Evolutionary conservation across 2,329 filamentous ascomycete genomes (phyloP).

Genomic region (Aureobasidium sp.): DNA sequence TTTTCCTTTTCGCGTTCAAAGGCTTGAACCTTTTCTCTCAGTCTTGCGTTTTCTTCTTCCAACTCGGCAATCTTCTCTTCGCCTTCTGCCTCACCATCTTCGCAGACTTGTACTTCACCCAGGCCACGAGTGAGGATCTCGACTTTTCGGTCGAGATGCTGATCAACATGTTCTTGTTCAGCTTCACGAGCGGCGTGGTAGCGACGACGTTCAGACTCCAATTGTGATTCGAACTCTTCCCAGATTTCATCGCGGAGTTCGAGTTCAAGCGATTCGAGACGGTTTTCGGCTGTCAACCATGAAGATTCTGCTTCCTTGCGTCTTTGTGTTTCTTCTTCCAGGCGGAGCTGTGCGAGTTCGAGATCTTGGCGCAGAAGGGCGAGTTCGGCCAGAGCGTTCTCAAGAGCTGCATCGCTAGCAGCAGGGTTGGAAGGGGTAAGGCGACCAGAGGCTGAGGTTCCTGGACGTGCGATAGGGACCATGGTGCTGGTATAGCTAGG

Average conservation of each 20-base stretch:
- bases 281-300: conserved; percentile 56
- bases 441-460: conserved; percentile 29
- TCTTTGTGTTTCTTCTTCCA: conserved; percentile 63
- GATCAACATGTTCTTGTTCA: conserved; percentile 70
- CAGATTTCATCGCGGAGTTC: conserved; percentile 85
- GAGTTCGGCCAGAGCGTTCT: conserved; percentile 74
- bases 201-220: conserved; percentile 67
- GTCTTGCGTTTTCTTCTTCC: conserved; percentile 39
- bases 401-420: conserved; percentile 55
- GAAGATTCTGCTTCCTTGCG: conserved; percentile 67
- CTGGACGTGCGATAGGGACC: conserved; percentile 27
- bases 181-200: conserved; percentile 74
- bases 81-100: conserved; percentile 30
- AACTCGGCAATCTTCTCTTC: conserved; percentile 31
- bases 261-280: conserved; percentile 70
- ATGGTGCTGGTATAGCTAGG: conserved; percentile 75
- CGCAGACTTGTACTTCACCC: conserved; percentile 38
- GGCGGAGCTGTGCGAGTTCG: conserved; percentile 62
- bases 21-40: conserved; percentile 34
- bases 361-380: conserved; percentile 70
- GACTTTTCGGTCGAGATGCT: conserved; percentile 82
- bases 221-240: conserved; percentile 71
- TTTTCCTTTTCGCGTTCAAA: conserved; percentile 35
- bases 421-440: conserved; percentile 39
- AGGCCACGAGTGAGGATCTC: conserved; percentile 59